phyloP scores from a whole-genome alignment of 768 basidiomycete genomes.

The Russula vinacea region DNA sequence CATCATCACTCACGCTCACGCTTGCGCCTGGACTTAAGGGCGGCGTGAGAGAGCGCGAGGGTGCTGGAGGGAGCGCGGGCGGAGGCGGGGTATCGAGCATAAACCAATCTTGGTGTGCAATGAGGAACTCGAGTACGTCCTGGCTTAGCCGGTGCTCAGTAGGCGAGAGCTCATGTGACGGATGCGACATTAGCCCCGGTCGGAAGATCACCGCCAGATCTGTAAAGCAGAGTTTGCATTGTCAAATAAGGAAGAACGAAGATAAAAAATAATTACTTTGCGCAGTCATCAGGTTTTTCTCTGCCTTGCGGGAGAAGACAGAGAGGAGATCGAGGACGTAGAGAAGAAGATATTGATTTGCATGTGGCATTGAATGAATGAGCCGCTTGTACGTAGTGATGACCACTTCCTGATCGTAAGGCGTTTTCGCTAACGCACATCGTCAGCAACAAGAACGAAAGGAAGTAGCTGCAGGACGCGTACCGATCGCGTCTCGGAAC shows the following conservation, averaged over 20 bases:
- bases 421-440: slow-evolving; percentile 54
- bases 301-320: slow-evolving; percentile 88
- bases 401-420: slow-evolving; percentile 65
- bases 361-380: slow-evolving; percentile 78
- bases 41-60: slow-evolving; percentile 24
- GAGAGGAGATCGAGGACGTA: slow-evolving; percentile 95
- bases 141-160: slow-evolving; percentile 85
- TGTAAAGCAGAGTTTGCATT: slow-evolving; percentile 32
- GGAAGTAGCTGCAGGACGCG: slow-evolving; percentile 30
- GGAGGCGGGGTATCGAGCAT: slow-evolving; percentile 83
- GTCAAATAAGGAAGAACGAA: background rate
- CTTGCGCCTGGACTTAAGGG: slow-evolving; percentile 29
- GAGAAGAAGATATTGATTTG: slow-evolving; percentile 93
- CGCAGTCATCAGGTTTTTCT: slow-evolving; percentile 94
- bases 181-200: slow-evolving; percentile 89
- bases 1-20: slow-evolving; percentile 38
- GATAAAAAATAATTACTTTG: slow-evolving; percentile 59
- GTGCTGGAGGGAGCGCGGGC: slow-evolving; percentile 36
- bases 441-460: slow-evolving; percentile 4
- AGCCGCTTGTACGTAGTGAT: slow-evolving; percentile 79
- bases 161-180: slow-evolving; percentile 80
- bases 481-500: slow-evolving; percentile 80
- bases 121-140: slow-evolving; percentile 89
- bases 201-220: slow-evolving; percentile 98
- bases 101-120: slow-evolving; percentile 95